Percentiles rank a stretch among this genome's conserved stretches.
phyloP scores from a whole-genome alignment of 2,329 filamentous ascomycete species.

The Fusarium multiceps region DNA sequence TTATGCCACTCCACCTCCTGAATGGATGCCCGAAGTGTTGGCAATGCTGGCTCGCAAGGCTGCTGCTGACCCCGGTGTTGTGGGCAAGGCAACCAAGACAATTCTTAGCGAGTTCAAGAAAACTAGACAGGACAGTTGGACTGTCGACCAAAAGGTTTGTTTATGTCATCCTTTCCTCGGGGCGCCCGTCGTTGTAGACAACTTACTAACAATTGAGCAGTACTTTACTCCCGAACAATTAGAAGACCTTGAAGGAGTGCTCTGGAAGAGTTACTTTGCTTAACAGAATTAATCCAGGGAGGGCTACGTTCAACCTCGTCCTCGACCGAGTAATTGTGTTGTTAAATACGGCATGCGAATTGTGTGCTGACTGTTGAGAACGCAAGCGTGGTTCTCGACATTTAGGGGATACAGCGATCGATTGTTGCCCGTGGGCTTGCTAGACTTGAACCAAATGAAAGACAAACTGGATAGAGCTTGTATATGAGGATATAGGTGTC shows the following conservation, averaged over 20 bases:
- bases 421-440: slow-evolving; percentile 25
- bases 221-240: slow-evolving; percentile 92
- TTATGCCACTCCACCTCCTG: slow-evolving; percentile 90
- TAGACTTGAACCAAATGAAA: slow-evolving; percentile 14
- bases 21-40: slow-evolving; percentile 93
- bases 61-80: slow-evolving; percentile 87
- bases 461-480: slow-evolving; percentile 38
- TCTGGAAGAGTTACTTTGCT: slow-evolving; percentile 99
- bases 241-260: slow-evolving; percentile 92
- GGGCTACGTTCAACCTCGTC: slow-evolving; percentile 26
- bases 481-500: slow-evolving; percentile 29
- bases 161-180: neutral
- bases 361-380: neutral
- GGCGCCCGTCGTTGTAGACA: neutral
- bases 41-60: slow-evolving; percentile 86
- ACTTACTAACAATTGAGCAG: slow-evolving; percentile 55
- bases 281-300: slow-evolving; percentile 54
- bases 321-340: neutral
- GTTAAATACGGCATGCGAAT: neutral
- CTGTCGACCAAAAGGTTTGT: slow-evolving; percentile 94
- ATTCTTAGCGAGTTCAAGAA: slow-evolving; percentile 99
- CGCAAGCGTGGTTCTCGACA: neutral
- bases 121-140: slow-evolving; percentile 98
- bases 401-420: neutral
- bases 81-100: slow-evolving; percentile 94